Conservation (phyloP, 352 stramenopile genomes). For the Pythium vanterpoolii region DNA sequence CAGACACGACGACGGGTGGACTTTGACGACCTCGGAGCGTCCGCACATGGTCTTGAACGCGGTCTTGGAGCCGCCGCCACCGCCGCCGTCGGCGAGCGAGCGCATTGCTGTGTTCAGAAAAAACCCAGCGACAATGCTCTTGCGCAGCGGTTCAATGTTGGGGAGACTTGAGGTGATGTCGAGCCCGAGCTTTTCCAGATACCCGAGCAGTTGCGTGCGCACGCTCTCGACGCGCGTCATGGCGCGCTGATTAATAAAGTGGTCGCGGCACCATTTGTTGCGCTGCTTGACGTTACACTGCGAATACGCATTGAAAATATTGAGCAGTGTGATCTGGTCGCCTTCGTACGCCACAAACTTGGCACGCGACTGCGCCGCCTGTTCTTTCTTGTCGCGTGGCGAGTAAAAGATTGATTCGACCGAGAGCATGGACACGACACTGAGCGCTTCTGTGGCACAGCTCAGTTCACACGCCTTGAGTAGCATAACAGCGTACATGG, state of each 20-base stretch:
- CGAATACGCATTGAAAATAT: conserved; percentile 76
- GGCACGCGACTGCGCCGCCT: conserved; percentile 73
- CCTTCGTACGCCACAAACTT: conserved; percentile 81
- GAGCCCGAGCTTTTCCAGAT: conserved; percentile 69
- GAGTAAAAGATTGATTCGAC: conserved; percentile 90
- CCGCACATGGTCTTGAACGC: conserved; percentile 87
- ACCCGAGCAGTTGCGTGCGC: conserved; percentile 60
- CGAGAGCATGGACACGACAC: conserved; percentile 86
- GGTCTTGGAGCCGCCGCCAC: conserved; percentile 64
- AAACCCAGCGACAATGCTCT: conserved; percentile 86
- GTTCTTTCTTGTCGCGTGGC: conserved; percentile 78
- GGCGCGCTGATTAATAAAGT: conserved; percentile 82
- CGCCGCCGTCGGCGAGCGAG: conserved; percentile 63
- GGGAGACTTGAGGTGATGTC: conserved; percentile 66
- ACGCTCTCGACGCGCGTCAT: conserved; percentile 87
- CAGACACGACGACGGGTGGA: conserved; percentile 86
- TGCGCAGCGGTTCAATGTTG: conserved; percentile 80
- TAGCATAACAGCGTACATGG: conserved; percentile 88
- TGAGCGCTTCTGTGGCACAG: conserved; percentile 83
- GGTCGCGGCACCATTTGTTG: conserved; percentile 84
- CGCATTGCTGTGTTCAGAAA: conserved; percentile 89
- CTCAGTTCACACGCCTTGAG: conserved; percentile 71
- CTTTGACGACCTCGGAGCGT: conserved; percentile 78
- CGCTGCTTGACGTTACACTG: conserved; percentile 75
- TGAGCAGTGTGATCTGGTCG: conserved; percentile 83